A percentile compares a stretch with the other conserved stretches of the same genome.
These are phyloP conservation scores for Paecilomyces sp. DNA, from an alignment of 2,329 filamentous ascomycete genomes.

Conservation along the genomic window DNA sequence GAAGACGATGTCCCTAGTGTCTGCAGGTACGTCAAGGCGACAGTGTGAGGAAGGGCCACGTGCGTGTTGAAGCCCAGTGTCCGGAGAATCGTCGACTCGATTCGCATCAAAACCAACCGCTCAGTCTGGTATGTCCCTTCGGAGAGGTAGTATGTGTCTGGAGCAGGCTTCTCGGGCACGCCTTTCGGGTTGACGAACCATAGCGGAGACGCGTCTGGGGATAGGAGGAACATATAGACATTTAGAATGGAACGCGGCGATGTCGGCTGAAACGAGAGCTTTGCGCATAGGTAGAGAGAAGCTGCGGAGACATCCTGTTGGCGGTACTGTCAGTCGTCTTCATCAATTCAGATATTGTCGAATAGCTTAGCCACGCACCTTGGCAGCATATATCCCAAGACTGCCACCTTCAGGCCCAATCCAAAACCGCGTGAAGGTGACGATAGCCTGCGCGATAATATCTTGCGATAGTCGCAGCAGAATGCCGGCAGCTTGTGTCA, in stretches of 20 bases:
- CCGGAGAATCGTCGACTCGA: conserved; percentile 70
- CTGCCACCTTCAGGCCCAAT: conserved; percentile 44
- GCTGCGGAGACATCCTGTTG: conserved; percentile 72
- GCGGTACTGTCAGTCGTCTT: neutral
- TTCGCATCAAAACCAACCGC: conserved; percentile 58
- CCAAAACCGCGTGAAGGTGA: conserved; percentile 78
- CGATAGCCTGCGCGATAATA: conserved; percentile 75
- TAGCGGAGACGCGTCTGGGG: conserved; percentile 49
- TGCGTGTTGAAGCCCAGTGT: conserved; percentile 75
- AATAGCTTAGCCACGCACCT: conserved; percentile 20
- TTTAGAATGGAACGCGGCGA: conserved; percentile 75
- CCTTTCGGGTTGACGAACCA: conserved; percentile 31
- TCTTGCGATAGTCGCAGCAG: conserved; percentile 80
- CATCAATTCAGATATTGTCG: neutral
- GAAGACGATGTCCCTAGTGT: conserved; percentile 64
- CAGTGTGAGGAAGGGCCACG: conserved; percentile 74
- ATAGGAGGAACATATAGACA: conserved; percentile 74
- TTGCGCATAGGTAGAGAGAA: conserved; percentile 71
- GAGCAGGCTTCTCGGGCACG: conserved; percentile 29
- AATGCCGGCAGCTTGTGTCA: conserved; percentile 48
- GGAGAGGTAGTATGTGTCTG: conserved; percentile 59
- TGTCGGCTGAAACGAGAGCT: conserved; percentile 69
- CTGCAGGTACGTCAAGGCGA: conserved; percentile 89
- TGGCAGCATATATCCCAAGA: conserved; percentile 34
- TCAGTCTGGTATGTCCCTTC: conserved; percentile 64